Percentiles rank a stretch among this genome's conserved stretches.
Conservation (phyloP, 164 flowering plant genomes). For the Stephania yunnanensis region DNA sequence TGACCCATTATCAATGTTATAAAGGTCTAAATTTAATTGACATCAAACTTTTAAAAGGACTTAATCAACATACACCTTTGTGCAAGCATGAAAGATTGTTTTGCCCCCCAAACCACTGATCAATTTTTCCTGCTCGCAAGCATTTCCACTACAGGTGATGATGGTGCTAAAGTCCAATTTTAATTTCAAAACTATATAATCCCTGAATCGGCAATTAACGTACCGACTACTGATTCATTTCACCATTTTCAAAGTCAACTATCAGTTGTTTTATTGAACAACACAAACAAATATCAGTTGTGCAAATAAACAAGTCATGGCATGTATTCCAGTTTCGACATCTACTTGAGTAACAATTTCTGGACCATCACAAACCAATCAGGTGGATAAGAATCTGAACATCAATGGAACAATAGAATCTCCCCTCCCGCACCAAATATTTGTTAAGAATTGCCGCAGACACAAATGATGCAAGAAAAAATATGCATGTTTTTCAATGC, state of each 20-base stretch:
- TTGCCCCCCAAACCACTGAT: background rate
- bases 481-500: background rate
- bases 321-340: conserved; percentile 22
- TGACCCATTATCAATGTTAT: conserved; percentile 10
- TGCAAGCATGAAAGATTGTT: conserved; percentile 8
- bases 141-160: background rate
- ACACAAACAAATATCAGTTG: background rate
- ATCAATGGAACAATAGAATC: background rate
- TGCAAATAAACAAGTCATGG: conserved; percentile 7
- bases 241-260: conserved; percentile 18
- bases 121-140: background rate
- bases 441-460: background rate
- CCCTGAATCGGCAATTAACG: conserved; percentile 2
- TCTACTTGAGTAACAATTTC: conserved; percentile 17
- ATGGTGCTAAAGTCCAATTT: background rate
- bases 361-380: conserved; percentile 9
- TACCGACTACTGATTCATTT: background rate
- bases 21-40: background rate
- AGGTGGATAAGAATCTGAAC: conserved; percentile 11
- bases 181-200: too few relatives aligned
- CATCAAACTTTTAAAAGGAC: conserved; percentile 15
- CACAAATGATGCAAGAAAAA: background rate
- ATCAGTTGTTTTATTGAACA: background rate
- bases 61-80: conserved; percentile 9
- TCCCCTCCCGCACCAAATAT: background rate